Conservation (phyloP, 2,329 filamentous ascomycete species). For the Alternaria sp. region DNA sequence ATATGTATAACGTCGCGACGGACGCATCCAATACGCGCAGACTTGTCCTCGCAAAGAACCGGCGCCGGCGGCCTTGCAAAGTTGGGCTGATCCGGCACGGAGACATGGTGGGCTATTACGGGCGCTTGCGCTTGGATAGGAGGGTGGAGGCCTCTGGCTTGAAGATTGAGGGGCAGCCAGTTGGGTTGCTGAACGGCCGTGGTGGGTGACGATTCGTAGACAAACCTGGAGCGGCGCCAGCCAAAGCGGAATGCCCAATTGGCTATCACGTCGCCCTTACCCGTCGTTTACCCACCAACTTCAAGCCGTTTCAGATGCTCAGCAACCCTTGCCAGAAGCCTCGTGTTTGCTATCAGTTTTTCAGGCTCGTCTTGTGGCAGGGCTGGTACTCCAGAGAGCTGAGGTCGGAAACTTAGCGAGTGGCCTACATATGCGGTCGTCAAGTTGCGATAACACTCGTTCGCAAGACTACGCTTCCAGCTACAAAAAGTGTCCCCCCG, state of each 20-base stretch:
- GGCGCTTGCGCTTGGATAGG: slow-evolving; percentile 50
- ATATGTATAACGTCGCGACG: slow-evolving; percentile 47
- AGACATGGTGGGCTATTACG: slow-evolving; percentile 42
- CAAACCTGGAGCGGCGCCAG: slow-evolving; percentile 42
- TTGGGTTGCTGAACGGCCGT: slow-evolving; percentile 40
- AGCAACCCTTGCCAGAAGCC: slow-evolving; percentile 27
- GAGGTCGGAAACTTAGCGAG: slow-evolving; percentile 37
- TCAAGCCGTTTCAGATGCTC: slow-evolving; percentile 39
- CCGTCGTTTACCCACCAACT: slow-evolving; percentile 37
- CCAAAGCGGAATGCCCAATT: slow-evolving; percentile 39
- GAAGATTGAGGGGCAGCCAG: slow-evolving; percentile 40
- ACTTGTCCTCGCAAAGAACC: slow-evolving; percentile 26
- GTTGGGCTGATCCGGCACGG: slow-evolving; percentile 41
- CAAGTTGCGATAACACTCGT: slow-evolving; percentile 25
- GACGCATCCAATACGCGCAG: slow-evolving; percentile 38
- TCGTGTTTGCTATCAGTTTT: slow-evolving; percentile 24
- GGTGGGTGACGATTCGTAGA: slow-evolving; percentile 49
- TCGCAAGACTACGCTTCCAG: slow-evolving; percentile 25
- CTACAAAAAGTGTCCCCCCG: slow-evolving; percentile 20
- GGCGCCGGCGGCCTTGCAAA: slow-evolving; percentile 36
- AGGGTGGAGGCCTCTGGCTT: slow-evolving; percentile 41
- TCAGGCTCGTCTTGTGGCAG: slow-evolving; percentile 24
- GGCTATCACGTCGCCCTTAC: slow-evolving; percentile 35
- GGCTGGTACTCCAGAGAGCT: slow-evolving; percentile 36
- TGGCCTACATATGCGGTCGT: slow-evolving; percentile 19